Percentiles rank a stretch among this genome's conserved stretches.
Evolutionary conservation across 1,284 basidiomycete species (phyloP).

Genomic region (Coniferiporia weirii): DNA sequence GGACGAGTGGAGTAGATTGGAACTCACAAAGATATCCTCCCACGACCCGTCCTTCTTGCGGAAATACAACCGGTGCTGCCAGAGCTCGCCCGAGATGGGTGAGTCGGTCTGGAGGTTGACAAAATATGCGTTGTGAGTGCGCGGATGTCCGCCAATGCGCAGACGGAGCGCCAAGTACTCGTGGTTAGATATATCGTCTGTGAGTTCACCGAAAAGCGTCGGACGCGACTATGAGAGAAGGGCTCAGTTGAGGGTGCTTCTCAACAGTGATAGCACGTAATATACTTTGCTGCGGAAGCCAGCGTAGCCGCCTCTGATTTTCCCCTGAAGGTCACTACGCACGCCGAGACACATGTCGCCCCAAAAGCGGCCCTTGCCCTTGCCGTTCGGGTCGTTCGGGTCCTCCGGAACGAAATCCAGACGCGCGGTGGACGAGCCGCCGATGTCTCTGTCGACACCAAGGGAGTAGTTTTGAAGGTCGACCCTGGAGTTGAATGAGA

Average conservation of each 20-base stretch:
- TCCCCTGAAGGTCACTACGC: constrained; percentile 41
- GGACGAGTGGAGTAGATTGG: background rate
- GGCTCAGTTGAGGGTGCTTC: constrained; percentile 22
- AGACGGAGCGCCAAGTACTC: constrained; percentile 75
- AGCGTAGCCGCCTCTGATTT: constrained; percentile 73
- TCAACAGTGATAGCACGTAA: background rate
- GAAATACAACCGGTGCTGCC: constrained; percentile 86
- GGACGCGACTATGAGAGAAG: constrained; percentile 42
- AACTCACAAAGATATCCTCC: constrained; percentile 79
- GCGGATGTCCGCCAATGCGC: constrained; percentile 62
- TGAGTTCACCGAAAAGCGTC: constrained; percentile 78
- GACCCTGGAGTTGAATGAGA: constrained; percentile 52
- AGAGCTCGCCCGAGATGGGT: constrained; percentile 73
- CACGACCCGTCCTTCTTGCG: constrained; percentile 65
- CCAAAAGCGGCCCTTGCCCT: constrained; percentile 62
- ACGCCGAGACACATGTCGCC: constrained; percentile 59
- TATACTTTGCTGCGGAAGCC: constrained; percentile 76
- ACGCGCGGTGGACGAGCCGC: constrained; percentile 73
- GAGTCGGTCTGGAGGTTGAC: constrained; percentile 87
- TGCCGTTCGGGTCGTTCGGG: constrained; percentile 33
- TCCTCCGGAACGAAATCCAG: constrained; percentile 54
- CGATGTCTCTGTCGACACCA: constrained; percentile 82
- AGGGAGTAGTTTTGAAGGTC: constrained; percentile 61
- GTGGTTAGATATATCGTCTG: constrained; percentile 77
- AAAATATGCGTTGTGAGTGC: constrained; percentile 74